Evolutionary conservation across 495 filamentous ascomycete species (phyloP), one percentile per base, ranked within the genome.

Genomic region (Pseudomonodictys pantanalensis): DNA sequence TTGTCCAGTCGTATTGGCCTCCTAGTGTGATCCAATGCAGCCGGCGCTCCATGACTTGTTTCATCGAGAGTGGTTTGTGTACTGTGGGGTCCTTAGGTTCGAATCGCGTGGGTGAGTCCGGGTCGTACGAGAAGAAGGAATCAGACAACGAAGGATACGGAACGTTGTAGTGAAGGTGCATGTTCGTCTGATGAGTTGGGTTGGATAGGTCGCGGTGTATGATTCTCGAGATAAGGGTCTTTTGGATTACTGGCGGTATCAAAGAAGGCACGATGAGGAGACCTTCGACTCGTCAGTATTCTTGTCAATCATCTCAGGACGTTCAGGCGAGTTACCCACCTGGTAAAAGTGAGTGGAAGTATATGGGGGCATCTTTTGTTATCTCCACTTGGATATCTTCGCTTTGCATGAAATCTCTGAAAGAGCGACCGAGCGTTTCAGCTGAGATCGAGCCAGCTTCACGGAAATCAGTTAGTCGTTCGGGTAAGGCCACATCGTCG

Each of bases 1-100:
- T 77, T 2, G 90, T 92, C 92, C 92, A 96, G 72, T 97, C 87
- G 73, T 97, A 96, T 67, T 97, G 91, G 0, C 89, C 91, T 25
- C 92, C 93, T 10, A 97, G 79, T 5, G 92, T 96, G 12, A 95
- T 81, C 93, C 92, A 97, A 43, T 90, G 89, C 6, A 97, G 81
- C 57, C 88, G 92, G 60, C 85, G 86, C 30, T 84, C 77, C 2
- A 96, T 76, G 39, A 87, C 78, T 55, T 79, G 81, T 30, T 80
- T 76, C 45, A 89, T 75, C 12, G 81, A 76, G 6, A 97, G 72
- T 1, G 87, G 78, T 41, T 84, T 86, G 73, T 96, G 91, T 3
- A 85, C 69, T 1, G 64, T 49, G 0, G 85, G 76, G 68, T 92
- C 82, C 50, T 86, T 85, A 2, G 92, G 88, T n/a, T 85, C 72